Evolutionary conservation across 139 green algal genomes (phyloP).

Genomic region (Picochlorum costavermella): DNA sequence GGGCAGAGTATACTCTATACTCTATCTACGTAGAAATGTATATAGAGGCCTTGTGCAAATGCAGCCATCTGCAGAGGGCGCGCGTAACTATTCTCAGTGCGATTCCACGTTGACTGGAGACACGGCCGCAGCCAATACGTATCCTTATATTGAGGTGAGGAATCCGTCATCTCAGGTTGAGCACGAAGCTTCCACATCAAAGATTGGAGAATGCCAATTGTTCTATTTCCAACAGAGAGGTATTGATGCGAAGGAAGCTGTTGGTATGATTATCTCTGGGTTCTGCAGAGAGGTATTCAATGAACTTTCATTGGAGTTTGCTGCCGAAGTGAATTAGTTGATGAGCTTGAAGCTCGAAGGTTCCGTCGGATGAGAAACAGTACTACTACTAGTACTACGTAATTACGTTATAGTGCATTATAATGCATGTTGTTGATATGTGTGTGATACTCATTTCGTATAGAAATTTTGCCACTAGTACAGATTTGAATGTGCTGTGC

Average conservation of each 20-base stretch:
- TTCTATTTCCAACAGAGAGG: conserved; percentile 99
- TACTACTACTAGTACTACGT: too few relatives aligned
- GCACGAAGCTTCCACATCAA: conserved; percentile 94
- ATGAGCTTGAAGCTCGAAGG: conserved; percentile 99
- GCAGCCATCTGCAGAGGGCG: conserved; percentile 62
- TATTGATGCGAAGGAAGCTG: conserved; percentile 82
- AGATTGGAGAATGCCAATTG: conserved; percentile 99
- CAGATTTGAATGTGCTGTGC: too few relatives aligned
- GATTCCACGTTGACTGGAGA: conserved; percentile 99
- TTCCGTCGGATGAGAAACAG: conserved; percentile 67
- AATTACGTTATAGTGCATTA: too few relatives aligned
- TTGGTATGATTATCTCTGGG: conserved; percentile 95
- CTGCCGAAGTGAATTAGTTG: conserved; percentile 93
- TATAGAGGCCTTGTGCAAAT: conserved; percentile 86
- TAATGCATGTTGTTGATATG: too few relatives aligned
- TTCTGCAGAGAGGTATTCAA: conserved; percentile 99
- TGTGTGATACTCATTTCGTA: too few relatives aligned
- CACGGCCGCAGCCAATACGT: conserved; percentile 92
- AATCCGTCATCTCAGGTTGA: conserved; percentile 86
- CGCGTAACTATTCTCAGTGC: conserved; percentile 94
- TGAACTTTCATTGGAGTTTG: conserved; percentile 97
- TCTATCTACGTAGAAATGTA: conserved; percentile 62
- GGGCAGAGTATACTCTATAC: too few relatives aligned
- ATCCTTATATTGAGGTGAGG: conserved; percentile 98
- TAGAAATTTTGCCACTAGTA: too few relatives aligned